Percentiles rank a stretch among this genome's conserved stretches.
Evolutionary conservation across 2,329 filamentous ascomycete genomes (phyloP).

Genomic region (Zymoseptoria ardabiliae): DNA sequence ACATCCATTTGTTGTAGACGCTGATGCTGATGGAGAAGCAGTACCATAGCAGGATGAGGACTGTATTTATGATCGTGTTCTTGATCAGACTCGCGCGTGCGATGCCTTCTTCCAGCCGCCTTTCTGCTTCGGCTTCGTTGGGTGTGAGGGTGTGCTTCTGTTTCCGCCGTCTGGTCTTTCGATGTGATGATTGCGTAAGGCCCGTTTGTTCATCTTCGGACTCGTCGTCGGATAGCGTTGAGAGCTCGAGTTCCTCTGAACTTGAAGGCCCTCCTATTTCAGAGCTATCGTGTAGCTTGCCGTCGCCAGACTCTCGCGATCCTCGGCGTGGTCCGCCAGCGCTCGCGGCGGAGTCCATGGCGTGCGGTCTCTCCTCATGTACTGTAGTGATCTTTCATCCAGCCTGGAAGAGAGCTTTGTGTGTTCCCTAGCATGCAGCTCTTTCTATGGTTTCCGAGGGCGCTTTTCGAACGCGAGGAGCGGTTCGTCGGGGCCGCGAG

Average conservation of each 20-base stretch:
- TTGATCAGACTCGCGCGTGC: conserved; percentile 62
- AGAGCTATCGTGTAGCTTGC: conserved; percentile 5
- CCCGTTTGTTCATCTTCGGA: conserved; percentile 77
- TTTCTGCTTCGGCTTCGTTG: conserved; percentile 45
- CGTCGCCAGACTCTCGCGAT: neutral
- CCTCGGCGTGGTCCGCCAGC: neutral
- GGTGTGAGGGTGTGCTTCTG: conserved; percentile 62
- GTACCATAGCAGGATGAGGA: conserved; percentile 80
- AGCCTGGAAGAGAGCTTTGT: neutral
- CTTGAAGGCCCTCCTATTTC: conserved; percentile 24
- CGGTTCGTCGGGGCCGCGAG: neutral
- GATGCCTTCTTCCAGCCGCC: conserved; percentile 59
- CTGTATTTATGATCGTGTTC: conserved; percentile 63
- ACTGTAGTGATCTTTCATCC: neutral
- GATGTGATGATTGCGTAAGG: conserved; percentile 65
- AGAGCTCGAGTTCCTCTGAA: conserved; percentile 48
- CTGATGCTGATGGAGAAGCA: conserved; percentile 90
- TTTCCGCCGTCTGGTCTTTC: conserved; percentile 56
- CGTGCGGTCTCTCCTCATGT: neutral
- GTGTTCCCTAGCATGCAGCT: neutral
- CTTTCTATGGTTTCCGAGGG: neutral
- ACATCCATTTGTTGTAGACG: conserved; percentile 99
- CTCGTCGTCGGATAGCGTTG: conserved; percentile 44
- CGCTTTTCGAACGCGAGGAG: neutral
- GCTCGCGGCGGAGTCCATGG: neutral